These are phyloP conservation scores for Dorcoceras hygrometricum DNA, from an alignment of 257 asterid species.

Conservation along the genomic window DNA sequence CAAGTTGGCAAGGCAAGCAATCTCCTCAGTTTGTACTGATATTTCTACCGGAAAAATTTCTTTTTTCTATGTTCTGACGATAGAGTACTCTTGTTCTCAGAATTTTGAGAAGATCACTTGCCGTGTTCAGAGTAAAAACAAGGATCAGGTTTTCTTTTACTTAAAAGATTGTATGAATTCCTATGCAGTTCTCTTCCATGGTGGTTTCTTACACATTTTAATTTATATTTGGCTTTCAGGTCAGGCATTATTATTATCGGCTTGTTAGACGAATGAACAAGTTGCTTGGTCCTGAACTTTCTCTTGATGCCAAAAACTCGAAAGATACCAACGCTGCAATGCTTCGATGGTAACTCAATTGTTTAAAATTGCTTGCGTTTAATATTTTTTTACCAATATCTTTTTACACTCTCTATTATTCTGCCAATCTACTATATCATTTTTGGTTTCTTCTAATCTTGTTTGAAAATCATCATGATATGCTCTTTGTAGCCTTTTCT, in stretches of 20 bases:
- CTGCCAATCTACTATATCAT: conserved; percentile 4
- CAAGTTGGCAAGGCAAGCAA: conserved; percentile 92
- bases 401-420: conserved; percentile 6
- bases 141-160: conserved; percentile 74
- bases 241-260: conserved; percentile 93
- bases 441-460: neutral
- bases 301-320: conserved; percentile 92
- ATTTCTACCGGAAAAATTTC: conserved; percentile 14
- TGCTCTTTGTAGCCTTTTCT: neutral
- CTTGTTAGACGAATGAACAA: conserved; percentile 99
- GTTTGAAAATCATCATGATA: neutral
- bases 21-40: conserved; percentile 24
- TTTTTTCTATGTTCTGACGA: conserved; percentile 24
- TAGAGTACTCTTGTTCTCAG: conserved; percentile 39
- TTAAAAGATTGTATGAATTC: conserved; percentile 12
- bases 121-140: conserved; percentile 96
- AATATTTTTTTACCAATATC: neutral
- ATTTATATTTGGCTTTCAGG: conserved; percentile 44
- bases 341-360: conserved; percentile 81
- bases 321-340: conserved; percentile 96
- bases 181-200: conserved; percentile 5
- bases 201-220: conserved; percentile 20
- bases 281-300: conserved; percentile 90
- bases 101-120: conserved; percentile 87
- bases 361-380: neutral